These are phyloP conservation scores for Cyclostephanos invisitatus DNA, from an alignment of 108 stramenopile genomes.

Conservation along the genomic window DNA sequence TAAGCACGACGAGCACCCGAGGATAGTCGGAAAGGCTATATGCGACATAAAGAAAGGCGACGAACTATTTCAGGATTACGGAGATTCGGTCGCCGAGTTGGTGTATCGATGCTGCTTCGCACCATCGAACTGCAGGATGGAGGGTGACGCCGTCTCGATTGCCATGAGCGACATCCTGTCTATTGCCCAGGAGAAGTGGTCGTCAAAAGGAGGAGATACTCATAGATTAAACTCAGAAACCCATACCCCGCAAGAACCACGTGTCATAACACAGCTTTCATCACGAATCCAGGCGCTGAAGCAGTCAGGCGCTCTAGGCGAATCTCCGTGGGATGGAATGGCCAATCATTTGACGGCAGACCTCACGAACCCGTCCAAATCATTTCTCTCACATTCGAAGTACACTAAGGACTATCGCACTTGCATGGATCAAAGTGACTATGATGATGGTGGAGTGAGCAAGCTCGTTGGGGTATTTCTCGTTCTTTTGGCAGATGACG, in stretches of 20 bases:
- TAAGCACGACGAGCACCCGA: neutral
- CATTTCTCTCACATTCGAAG: neutral
- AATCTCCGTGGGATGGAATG: slow-evolving; percentile 37
- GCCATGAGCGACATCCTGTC: slow-evolving; percentile 14
- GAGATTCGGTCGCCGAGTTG: slow-evolving; percentile 27
- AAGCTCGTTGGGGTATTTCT: slow-evolving; percentile 30
- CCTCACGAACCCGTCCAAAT: slow-evolving; percentile 14
- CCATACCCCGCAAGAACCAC: slow-evolving; percentile 1
- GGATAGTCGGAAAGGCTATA: slow-evolving; percentile 14
- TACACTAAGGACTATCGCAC: neutral
- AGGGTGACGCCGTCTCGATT: slow-evolving; percentile 20
- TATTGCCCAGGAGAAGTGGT: neutral
- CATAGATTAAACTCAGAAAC: slow-evolving; percentile 5
- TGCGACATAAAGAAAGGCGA: slow-evolving; percentile 13
- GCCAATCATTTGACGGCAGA: slow-evolving; percentile 23
- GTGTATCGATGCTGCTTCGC: slow-evolving; percentile 33
- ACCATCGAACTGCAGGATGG: slow-evolving; percentile 13
- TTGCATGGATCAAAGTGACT: slow-evolving; percentile 2
- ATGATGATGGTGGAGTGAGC: slow-evolving; percentile 34
- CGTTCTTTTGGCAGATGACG: slow-evolving; percentile 20
- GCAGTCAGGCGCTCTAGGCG: slow-evolving; percentile 27
- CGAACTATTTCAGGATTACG: slow-evolving; percentile 28
- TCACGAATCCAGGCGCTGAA: slow-evolving; percentile 22
- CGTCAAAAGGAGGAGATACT: neutral
- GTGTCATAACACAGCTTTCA: slow-evolving; percentile 15